A percentile compares a stretch with the other conserved stretches of the same genome.
Conservation (phyloP, 2,329 filamentous ascomycete species). For the Nannizziopsis arthrosporioides region DNA sequence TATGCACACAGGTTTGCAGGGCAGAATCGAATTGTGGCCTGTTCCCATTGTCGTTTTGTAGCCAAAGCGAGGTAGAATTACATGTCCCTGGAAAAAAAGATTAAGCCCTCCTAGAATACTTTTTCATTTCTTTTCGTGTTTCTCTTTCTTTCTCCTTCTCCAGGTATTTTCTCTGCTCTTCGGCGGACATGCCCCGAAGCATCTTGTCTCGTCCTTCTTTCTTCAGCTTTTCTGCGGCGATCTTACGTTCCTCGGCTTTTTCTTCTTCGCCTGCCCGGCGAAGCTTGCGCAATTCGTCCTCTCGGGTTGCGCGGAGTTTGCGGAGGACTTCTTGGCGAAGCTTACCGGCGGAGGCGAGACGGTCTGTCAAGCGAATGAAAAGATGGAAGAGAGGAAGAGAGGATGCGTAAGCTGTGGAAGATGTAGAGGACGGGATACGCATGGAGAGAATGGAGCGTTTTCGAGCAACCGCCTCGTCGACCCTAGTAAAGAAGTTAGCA, state of each 20-base stretch:
- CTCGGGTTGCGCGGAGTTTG: constrained; percentile 69
- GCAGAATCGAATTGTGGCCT: no score
- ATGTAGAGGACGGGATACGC: constrained; percentile 58
- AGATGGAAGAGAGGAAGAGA: constrained; percentile 67
- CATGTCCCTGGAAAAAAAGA: neutral
- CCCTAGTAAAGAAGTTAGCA: constrained; percentile 36
- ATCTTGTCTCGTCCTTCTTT: constrained; percentile 84
- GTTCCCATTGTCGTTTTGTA: neutral
- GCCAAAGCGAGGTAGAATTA: neutral
- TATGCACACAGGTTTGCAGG: no score
- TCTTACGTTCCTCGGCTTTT: constrained; percentile 50
- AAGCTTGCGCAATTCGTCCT: constrained; percentile 68
- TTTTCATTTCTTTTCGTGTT: constrained; percentile 51
- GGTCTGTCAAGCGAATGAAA: constrained; percentile 76
- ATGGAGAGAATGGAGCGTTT: constrained; percentile 75
- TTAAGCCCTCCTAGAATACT: constrained; percentile 40
- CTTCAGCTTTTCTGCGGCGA: constrained; percentile 49
- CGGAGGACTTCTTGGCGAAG: constrained; percentile 85
- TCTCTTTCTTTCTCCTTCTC: constrained; percentile 72
- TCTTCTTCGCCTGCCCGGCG: constrained; percentile 65
- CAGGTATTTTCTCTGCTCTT: constrained; percentile 75
- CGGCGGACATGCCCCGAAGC: constrained; percentile 62
- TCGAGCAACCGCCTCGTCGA: constrained; percentile 71
- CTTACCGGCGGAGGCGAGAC: constrained; percentile 61
- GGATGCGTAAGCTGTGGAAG: constrained; percentile 54